Conservation (phyloP, 23 red algal genomes). For the Cyanidiococcus yangmingshanensis region DNA sequence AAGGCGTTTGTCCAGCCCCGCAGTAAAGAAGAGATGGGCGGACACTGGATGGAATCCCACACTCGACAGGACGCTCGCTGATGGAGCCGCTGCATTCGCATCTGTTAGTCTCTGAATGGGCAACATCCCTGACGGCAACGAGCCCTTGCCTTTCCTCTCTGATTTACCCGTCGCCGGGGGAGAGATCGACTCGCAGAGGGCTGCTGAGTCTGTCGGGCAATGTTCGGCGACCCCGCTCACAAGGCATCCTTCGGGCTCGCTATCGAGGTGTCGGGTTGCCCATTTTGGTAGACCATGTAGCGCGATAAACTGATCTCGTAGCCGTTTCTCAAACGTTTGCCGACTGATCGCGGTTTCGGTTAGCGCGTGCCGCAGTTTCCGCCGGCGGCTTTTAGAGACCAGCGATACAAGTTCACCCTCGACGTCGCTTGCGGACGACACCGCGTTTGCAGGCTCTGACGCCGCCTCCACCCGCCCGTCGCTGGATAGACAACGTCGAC, state of each 20-base stretch:
- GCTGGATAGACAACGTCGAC: too few relatives aligned
- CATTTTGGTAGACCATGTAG: not conserved
- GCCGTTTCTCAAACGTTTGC: not conserved
- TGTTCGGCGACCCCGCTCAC: too few relatives aligned
- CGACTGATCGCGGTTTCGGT: not conserved
- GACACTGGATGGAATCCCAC: conserved; percentile 55
- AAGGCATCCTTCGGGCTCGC: not conserved
- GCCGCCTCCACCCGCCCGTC: too few relatives aligned
- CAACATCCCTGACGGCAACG: not conserved
- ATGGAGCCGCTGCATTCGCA: conserved; percentile 43
- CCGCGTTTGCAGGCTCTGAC: too few relatives aligned
- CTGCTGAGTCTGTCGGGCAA: not conserved
- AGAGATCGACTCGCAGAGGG: not conserved
- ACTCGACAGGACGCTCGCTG: conserved; percentile 30
- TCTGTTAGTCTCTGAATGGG: conserved; percentile 33
- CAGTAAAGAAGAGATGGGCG: conserved; percentile 47
- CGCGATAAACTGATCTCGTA: not conserved
- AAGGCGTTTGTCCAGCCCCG: conserved; percentile 56
- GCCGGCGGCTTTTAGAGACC: not conserved
- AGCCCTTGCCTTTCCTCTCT: not conserved
- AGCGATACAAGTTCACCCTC: not conserved
- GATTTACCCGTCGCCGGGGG: not conserved
- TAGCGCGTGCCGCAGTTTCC: not conserved
- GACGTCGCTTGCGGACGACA: not conserved
- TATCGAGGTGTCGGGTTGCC: not conserved